Evolutionary conservation across 208 protist species (phyloP).

Genomic region (Trypanosoma boissoni): DNA sequence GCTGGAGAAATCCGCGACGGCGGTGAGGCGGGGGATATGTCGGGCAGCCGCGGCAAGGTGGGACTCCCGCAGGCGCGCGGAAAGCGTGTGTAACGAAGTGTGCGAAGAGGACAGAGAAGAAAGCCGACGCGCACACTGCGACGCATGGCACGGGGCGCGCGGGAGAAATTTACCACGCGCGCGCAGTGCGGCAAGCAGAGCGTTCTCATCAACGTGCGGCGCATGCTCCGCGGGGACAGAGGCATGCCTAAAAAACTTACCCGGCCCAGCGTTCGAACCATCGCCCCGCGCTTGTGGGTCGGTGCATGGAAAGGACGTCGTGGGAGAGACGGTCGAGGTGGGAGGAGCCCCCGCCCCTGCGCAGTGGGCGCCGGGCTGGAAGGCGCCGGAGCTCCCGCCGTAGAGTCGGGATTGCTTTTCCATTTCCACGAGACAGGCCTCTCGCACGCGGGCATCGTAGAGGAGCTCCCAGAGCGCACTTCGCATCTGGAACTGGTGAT

Average conservation of each 20-base stretch:
- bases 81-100: too few species aligned
- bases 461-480: slow-evolving; percentile 28
- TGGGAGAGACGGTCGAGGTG: too few species aligned
- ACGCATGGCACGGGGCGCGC: slow-evolving; percentile 15
- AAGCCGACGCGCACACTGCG: slow-evolving; percentile 1
- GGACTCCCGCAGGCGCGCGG: too few species aligned
- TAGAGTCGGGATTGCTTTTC: slow-evolving; percentile 12
- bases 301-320: too few species aligned
- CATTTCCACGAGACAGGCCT: slow-evolving; percentile 9
- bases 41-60: too few species aligned
- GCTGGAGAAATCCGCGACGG: not conserved
- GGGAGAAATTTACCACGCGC: slow-evolving; percentile 15
- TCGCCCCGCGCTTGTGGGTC: too few species aligned
- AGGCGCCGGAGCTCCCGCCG: too few species aligned
- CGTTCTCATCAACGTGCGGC: slow-evolving; percentile 2
- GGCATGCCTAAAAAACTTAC: not conserved
- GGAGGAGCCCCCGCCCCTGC: too few species aligned
- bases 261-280: too few species aligned
- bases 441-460: not conserved
- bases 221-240: not conserved
- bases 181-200: slow-evolving; percentile 9
- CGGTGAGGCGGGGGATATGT: too few species aligned
- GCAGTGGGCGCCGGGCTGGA: too few species aligned
- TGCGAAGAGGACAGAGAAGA: too few species aligned
- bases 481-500: slow-evolving; percentile 19